Evolutionary conservation across 345 rosid genomes (phyloP), one percentile per base, ranked within the genome.

Genomic region (Limnanthes douglasii): DNA sequence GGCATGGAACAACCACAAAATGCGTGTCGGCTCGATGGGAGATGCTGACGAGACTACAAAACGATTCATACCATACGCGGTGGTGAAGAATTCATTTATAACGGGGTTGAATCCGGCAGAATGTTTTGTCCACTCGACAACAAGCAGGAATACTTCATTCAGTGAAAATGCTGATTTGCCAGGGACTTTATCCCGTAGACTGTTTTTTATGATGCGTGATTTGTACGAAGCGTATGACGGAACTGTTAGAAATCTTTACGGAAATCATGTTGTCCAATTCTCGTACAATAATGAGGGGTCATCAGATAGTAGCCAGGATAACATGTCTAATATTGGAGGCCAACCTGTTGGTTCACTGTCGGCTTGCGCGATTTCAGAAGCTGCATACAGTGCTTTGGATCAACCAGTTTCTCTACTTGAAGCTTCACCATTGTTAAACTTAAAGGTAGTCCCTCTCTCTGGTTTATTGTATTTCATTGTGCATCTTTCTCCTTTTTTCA

Each of bases 111-210:
- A 80, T 57, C 98, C 96, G 3, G 8, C 65, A 3, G 98, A 84
- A 49, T 62, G 75, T 52, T 90, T 90, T 54, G 72, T 68, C 48
- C 94, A 90, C 57, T 90, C 96, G 0, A 85, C 80, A 9, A 80
- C 85, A 8, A 72, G 67, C 39, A 65, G 98, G 15, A 81, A 79
- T 18, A 68, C 79, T 55, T 84, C 94, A 5, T 90, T 90, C 16
- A 65, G 96, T 37, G 98, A 78, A 39, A 84, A 84, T 56, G 98
- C 94, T 33, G 93, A 90, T 64, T 84, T 90, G 25, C 98, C 98
- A 0, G 98, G 96, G 48, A 65, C 96, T 2, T 62, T 90, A 48
- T 70, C 65, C 22, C 61, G 98, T 18, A 75, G 69, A 51, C 62
- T 90, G 8, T 68, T 85, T 86, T 90, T 80, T 46, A 80, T 90